A percentile compares a stretch with the other conserved stretches of the same genome.
These are phyloP conservation scores for Toxicodendron radicans DNA, from an alignment of 345 rosid species.

Conservation along the genomic window DNA sequence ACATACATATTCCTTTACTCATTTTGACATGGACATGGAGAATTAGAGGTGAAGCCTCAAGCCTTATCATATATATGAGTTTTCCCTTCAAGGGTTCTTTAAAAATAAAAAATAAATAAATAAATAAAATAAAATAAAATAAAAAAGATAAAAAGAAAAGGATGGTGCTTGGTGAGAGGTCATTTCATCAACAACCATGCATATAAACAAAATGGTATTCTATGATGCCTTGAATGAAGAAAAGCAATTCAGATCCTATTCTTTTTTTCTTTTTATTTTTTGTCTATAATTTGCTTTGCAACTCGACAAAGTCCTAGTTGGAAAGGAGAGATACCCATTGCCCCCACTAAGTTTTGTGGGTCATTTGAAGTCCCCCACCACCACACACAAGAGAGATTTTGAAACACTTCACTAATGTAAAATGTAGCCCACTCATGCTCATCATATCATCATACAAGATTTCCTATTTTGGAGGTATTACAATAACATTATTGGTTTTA, in stretches of 20 bases:
- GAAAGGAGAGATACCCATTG: conserved; percentile 35
- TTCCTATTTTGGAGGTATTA: conserved; percentile 23
- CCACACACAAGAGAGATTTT: conserved; percentile 7
- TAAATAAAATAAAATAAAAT: no score
- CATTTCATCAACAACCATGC: conserved; percentile 56
- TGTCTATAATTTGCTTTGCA: background rate
- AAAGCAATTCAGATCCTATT: conserved; percentile 29
- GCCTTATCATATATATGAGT: conserved; percentile 13
- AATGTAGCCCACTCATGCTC: conserved; percentile 23
- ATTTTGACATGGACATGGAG: background rate
- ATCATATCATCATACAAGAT: conserved; percentile 25
- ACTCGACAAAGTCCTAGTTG: conserved; percentile 32
- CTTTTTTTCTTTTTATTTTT: background rate
- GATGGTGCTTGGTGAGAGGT: conserved; percentile 46
- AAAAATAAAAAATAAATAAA: no score
- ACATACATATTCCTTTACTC: conserved; percentile 11
- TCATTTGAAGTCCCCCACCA: conserved; percentile 22
- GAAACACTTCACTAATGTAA: background rate
- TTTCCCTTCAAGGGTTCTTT: background rate
- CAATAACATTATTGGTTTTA: conserved; percentile 16
- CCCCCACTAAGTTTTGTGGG: conserved; percentile 35
- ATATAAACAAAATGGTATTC: conserved; percentile 28
- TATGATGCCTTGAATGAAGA: conserved; percentile 28
- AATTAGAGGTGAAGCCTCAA: background rate
- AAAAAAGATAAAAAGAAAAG: background rate